These are phyloP conservation scores for Aspergillus hiratsukae DNA, from an alignment of 2,329 filamentous ascomycete genomes.

Conservation along the genomic window DNA sequence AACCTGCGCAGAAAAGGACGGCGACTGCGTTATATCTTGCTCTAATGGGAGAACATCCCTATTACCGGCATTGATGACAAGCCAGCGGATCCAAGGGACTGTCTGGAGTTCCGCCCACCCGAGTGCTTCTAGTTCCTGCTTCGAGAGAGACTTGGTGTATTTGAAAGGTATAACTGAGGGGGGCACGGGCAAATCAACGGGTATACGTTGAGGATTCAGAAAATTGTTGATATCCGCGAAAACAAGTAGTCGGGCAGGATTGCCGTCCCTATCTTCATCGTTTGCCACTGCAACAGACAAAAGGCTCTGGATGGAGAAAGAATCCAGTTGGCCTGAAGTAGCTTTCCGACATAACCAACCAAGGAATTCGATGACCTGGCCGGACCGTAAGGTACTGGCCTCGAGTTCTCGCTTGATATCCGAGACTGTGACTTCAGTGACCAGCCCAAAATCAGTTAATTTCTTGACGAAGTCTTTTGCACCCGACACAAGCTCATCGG, in stretches of 20 bases:
- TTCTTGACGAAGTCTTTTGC: constrained; percentile 71
- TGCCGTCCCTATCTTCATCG: constrained; percentile 54
- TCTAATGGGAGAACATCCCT: constrained; percentile 54
- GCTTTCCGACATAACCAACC: constrained; percentile 76
- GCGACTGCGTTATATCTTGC: constrained; percentile 65
- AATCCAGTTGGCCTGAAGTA: constrained; percentile 66
- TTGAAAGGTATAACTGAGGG: constrained; percentile 76
- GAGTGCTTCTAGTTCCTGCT: constrained; percentile 68
- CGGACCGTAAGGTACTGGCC: constrained; percentile 70
- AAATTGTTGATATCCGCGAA: constrained; percentile 72
- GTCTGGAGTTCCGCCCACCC: constrained; percentile 84
- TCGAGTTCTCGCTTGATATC: constrained; percentile 84
- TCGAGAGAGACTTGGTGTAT: constrained; percentile 68
- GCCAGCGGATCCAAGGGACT: constrained; percentile 76
- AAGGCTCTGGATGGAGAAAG: constrained; percentile 61
- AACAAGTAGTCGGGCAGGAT: constrained; percentile 67
- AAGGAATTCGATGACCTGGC: constrained; percentile 77
- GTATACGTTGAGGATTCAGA: constrained; percentile 71
- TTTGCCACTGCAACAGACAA: constrained; percentile 65
- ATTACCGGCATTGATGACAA: constrained; percentile 63
- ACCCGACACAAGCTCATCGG: constrained; percentile 66
- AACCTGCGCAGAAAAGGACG: constrained; percentile 71
- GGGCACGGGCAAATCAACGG: constrained; percentile 74
- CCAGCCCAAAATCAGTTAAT: constrained; percentile 75
- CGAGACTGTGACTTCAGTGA: constrained; percentile 80